Evolutionary conservation across 163 green algal genomes (phyloP).

Genomic region (Prototheca cutis): DNA sequence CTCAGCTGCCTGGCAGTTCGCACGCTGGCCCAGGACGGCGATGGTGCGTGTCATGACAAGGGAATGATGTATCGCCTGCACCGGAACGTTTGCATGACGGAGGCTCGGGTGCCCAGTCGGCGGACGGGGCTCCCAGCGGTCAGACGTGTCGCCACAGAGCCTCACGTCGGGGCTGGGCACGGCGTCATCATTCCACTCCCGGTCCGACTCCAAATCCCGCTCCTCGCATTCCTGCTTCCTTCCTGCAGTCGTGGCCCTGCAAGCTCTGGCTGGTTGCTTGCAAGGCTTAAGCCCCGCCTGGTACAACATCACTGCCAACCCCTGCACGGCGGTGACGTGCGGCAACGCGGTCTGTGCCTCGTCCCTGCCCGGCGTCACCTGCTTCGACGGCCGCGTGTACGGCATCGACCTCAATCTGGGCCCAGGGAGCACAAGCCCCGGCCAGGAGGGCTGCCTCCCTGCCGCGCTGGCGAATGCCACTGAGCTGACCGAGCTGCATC

Average conservation of each 20-base stretch:
- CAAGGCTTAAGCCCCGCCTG: background rate
- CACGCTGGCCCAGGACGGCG: too few species aligned
- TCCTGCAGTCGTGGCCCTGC: background rate
- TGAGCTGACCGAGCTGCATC: background rate
- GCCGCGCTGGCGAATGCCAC: conserved; percentile 1
- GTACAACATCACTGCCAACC: background rate
- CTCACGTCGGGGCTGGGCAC: too few species aligned
- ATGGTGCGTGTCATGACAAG: too few species aligned
- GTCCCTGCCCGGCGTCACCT: background rate
- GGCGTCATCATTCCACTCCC: too few species aligned
- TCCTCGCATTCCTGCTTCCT: too few species aligned
- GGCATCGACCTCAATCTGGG: background rate
- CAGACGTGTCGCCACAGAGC: too few species aligned
- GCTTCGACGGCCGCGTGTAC: conserved; percentile 5
- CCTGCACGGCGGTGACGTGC: background rate
- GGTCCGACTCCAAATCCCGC: too few species aligned
- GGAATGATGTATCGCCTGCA: too few species aligned
- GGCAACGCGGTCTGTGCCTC: background rate
- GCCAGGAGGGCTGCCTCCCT: background rate
- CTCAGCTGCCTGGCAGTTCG: too few species aligned
- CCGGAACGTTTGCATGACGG: too few species aligned
- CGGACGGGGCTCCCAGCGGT: too few species aligned
- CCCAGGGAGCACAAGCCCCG: background rate
- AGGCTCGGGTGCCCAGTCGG: too few species aligned
- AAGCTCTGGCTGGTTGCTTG: background rate